Conservation (phyloP, 495 filamentous ascomycete species). For the Hyphodiscus hymeniophilus region DNA sequence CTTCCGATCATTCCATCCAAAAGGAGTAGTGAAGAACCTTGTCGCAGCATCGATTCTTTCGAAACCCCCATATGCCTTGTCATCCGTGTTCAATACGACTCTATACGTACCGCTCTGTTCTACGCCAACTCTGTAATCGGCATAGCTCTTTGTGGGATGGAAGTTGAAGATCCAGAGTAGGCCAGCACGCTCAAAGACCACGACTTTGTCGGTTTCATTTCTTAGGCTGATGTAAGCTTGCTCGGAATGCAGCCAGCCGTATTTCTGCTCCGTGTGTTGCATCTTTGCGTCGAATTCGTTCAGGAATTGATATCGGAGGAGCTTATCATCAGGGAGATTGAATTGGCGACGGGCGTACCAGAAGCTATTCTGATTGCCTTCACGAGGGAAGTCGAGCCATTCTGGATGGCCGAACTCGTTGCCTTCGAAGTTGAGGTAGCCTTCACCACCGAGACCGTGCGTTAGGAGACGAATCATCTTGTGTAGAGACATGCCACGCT, state of each 20-base stretch:
- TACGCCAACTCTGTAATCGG: conserved; percentile 87
- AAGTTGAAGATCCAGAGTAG: conserved; percentile 96
- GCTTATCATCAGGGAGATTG: conserved; percentile 78
- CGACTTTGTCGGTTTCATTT: conserved; percentile 88
- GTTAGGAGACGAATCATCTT: conserved; percentile 96
- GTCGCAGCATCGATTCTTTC: conserved; percentile 67
- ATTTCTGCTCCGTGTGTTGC: conserved; percentile 79
- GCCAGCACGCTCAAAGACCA: conserved; percentile 90
- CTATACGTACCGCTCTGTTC: conserved; percentile 78
- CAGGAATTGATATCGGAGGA: conserved; percentile 84
- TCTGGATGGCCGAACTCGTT: conserved; percentile 99
- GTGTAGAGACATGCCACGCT: conserved; percentile 84
- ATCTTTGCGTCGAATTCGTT: conserved; percentile 92
- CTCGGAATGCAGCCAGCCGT: conserved; percentile 81
- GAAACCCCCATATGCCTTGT: conserved; percentile 69
- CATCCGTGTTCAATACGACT: conserved; percentile 79
- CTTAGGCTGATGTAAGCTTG: conserved; percentile 93
- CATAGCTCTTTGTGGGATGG: conserved; percentile 76
- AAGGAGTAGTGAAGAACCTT: conserved; percentile 81
- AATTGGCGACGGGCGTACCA: conserved; percentile 95
- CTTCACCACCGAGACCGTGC: conserved; percentile 90
- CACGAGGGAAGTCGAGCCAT: conserved; percentile 97
- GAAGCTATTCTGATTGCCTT: conserved; percentile 90
- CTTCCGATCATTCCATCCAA: conserved; percentile 78
- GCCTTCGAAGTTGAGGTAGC: conserved; percentile 96